Conservation (phyloP, 768 basidiomycete species). For the Galerina sulciceps region DNA sequence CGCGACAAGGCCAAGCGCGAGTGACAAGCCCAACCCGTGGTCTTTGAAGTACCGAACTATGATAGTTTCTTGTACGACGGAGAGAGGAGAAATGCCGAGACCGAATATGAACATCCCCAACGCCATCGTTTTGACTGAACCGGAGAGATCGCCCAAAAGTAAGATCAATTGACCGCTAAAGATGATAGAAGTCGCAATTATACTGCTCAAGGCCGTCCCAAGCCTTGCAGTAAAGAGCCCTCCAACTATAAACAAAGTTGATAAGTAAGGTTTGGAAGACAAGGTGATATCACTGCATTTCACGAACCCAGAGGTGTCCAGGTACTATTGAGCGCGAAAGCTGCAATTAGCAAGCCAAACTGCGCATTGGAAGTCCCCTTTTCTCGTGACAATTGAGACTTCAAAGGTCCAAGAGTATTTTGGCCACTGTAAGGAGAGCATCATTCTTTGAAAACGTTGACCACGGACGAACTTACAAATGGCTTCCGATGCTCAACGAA, state of each 20-base stretch:
- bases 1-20: conserved; percentile 14
- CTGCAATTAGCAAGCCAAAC: conserved; percentile 13
- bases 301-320: conserved; percentile 17
- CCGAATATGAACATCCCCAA: conserved; percentile 18
- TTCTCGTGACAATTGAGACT: conserved; percentile 9
- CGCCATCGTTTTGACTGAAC: conserved; percentile 13
- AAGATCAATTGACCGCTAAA: conserved; percentile 9
- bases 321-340: conserved; percentile 15
- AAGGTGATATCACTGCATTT: too few relatives aligned
- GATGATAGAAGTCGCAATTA: conserved; percentile 15
- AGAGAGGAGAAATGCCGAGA: conserved; percentile 12
- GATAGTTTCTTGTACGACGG: conserved; percentile 17
- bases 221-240: conserved; percentile 13
- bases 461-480: conserved; percentile 6
- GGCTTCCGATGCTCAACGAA: conserved; percentile 15
- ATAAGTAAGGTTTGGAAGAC: not conserved
- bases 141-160: conserved; percentile 11
- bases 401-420: conserved; percentile 13
- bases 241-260: not conserved
- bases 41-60: conserved; percentile 15
- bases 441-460: not conserved
- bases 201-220: conserved; percentile 14
- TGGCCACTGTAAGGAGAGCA: not conserved
- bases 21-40: conserved; percentile 13
- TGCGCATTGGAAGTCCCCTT: conserved; percentile 15